Evolutionary conservation across 2,329 filamentous ascomycete genomes (phyloP), one percentile per base, ranked within the genome.

Genomic region (Aspergillus sp.): DNA sequence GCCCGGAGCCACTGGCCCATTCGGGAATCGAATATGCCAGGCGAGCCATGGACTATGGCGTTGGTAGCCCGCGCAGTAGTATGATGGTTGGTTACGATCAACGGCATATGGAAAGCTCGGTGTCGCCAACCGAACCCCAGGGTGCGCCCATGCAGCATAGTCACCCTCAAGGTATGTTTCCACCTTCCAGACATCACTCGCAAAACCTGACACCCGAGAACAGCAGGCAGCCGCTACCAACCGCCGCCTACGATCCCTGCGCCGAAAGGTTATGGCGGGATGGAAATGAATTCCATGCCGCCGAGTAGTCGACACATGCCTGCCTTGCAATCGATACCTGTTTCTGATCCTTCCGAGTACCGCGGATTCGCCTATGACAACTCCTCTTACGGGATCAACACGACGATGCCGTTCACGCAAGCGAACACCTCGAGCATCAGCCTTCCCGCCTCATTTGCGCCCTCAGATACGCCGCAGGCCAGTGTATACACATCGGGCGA

Each of bases 261-360:
- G 6, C 43, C 48, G 5, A 53, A 51, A 32, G 35, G 40, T 13
- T 52, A 43, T 39, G 45, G 35, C 14, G 44, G 36, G 12, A 33
- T 53, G 27, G 52, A 48, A 34, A 48, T 52, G 38, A 42, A 34
- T 37, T 45, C 47, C 8, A 37, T 55, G 25, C 43, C 48, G 28
- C 24, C 42, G 8, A 45, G 48, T 27, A 49, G 47, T 19, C 40
- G 52, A 26, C 48, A 49, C 12, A 46, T 59, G 22, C 37, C 53
- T 1, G 36, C 47, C 4, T 33, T 59, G 15, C 53, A 57, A 25
- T 47, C 50, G 12, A 33, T 51, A n/a, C 51, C 54, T 4, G 51
- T 59, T 19, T 55, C 53, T 11, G 45, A 51, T n/a, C 36, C 53
- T 2, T 47, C 52, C 15, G 55, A 58, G 17, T 61, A 61, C 41